phyloP scores from a whole-genome alignment of 495 filamentous ascomycete species.

The Penicillium bovifimosum region DNA sequence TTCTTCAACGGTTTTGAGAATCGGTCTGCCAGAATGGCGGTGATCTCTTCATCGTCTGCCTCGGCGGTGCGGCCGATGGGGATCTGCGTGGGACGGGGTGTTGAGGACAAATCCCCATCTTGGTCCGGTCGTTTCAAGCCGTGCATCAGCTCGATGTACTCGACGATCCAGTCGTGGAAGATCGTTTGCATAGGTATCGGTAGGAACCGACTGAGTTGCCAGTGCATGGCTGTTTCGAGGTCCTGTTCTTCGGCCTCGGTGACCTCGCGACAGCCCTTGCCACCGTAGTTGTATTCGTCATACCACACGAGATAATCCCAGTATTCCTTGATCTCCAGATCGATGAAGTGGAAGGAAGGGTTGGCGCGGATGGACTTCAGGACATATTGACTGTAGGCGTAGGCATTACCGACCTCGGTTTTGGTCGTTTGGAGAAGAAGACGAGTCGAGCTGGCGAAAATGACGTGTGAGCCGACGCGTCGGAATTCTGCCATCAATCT shows the following conservation, averaged over 20 bases:
- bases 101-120: constrained; percentile 42
- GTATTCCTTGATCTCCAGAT: constrained; percentile 96
- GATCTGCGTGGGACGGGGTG: constrained; percentile 74
- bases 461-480: constrained; percentile 86
- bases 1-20: constrained; percentile 90
- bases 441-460: constrained; percentile 85
- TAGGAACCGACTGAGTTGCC: constrained; percentile 89
- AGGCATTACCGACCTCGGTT: constrained; percentile 93
- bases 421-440: constrained; percentile 95
- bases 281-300: constrained; percentile 97
- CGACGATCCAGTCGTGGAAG: constrained; percentile 89
- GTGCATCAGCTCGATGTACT: constrained; percentile 96
- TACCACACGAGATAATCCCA: constrained; percentile 99
- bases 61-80: constrained; percentile 45
- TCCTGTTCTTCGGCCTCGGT: constrained; percentile 76
- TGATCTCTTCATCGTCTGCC: constrained; percentile 53
- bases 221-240: constrained; percentile 95
- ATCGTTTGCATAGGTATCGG: constrained; percentile 72
- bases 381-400: constrained; percentile 94
- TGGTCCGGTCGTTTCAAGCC: constrained; percentile 62
- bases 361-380: constrained; percentile 93
- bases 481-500: constrained; percentile 97
- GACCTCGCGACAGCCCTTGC: constrained; percentile 82
- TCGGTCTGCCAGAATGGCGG: constrained; percentile 58
- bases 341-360: constrained; percentile 93